phyloP scores from a whole-genome alignment of 2,329 filamentous ascomycete genomes.

The Trichoderma sp. region DNA sequence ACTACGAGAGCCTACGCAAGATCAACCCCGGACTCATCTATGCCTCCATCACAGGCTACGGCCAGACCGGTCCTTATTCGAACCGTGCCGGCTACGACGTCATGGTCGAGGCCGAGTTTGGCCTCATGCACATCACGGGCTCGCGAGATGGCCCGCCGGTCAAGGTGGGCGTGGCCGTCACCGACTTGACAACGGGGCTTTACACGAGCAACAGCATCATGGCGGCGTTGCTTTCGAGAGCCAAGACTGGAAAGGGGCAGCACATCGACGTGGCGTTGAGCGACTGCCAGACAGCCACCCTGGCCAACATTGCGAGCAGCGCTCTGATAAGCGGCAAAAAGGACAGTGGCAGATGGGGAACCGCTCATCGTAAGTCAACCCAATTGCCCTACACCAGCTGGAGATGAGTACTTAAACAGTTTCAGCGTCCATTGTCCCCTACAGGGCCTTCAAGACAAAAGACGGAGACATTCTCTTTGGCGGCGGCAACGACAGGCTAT shows the following conservation, averaged over 20 bases:
- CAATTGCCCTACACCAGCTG: too few relatives aligned
- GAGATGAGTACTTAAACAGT: too few relatives aligned
- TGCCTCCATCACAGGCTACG: conserved; percentile 95
- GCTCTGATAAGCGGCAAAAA: conserved; percentile 84
- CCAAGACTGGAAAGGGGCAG: conserved; percentile 76
- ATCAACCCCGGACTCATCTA: conserved; percentile 91
- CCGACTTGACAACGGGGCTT: conserved; percentile 89
- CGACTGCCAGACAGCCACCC: conserved; percentile 91
- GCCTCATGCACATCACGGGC: conserved; percentile 97
- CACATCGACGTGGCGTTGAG: conserved; percentile 90
- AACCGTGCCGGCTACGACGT: conserved; percentile 93
- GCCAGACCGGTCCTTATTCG: conserved; percentile 89
- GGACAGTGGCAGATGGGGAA: conserved; percentile 91
- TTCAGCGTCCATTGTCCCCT: conserved; percentile 88
- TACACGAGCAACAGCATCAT: conserved; percentile 96
- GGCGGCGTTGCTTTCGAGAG: conserved; percentile 81
- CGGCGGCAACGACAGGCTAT: conserved; percentile 72
- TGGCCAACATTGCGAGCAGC: conserved; percentile 94
- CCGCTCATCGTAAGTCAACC: conserved; percentile 85
- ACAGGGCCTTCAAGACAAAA: conserved; percentile 77
- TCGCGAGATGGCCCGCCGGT: conserved; percentile 85
- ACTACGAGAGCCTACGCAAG: conserved; percentile 76
- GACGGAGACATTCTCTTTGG: conserved; percentile 72
- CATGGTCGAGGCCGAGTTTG: conserved; percentile 98
- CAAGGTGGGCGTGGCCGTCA: conserved; percentile 96